These are phyloP conservation scores for Pythium dissimile DNA, from an alignment of 352 stramenopile species.

Conservation along the genomic window DNA sequence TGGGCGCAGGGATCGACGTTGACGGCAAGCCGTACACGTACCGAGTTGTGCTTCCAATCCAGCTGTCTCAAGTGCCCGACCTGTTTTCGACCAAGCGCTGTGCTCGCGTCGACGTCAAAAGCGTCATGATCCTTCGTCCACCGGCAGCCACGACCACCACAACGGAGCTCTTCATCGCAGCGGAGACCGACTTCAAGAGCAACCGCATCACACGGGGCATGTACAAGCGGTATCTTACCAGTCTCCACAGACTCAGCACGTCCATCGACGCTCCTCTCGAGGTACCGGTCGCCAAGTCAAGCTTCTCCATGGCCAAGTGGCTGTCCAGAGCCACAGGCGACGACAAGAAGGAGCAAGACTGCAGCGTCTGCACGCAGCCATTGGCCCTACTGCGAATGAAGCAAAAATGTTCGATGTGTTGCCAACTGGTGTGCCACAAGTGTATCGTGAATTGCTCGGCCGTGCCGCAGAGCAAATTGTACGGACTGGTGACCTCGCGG, in stretches of 20 bases:
- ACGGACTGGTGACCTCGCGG: not conserved
- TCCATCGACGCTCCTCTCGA: not conserved
- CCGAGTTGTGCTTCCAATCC: slow-evolving; percentile 7
- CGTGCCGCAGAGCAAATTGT: too few relatives aligned
- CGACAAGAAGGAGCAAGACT: too few relatives aligned
- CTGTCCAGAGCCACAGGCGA: too few relatives aligned
- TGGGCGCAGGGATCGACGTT: slow-evolving; percentile 8
- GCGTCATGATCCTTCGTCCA: slow-evolving; percentile 14
- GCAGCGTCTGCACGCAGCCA: not conserved
- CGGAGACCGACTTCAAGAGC: slow-evolving; percentile 18
- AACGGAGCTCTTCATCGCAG: slow-evolving; percentile 22
- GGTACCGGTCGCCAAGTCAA: not conserved
- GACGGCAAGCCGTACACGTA: slow-evolving; percentile 11
- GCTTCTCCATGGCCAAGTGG: too few relatives aligned
- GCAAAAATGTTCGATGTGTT: not conserved
- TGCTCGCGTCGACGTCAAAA: slow-evolving; percentile 2
- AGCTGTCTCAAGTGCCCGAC: slow-evolving; percentile 8
- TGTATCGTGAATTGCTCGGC: too few relatives aligned
- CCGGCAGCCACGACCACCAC: not conserved
- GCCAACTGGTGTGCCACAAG: not conserved
- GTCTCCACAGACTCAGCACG: slow-evolving; percentile 5
- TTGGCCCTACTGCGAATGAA: not conserved
- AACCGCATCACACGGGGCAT: slow-evolving; percentile 17
- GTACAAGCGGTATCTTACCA: slow-evolving; percentile 17
- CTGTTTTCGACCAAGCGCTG: slow-evolving; percentile 19